Conservation (phyloP, 495 filamentous ascomycete genomes). For the Sphaerosporella brunnea region DNA sequence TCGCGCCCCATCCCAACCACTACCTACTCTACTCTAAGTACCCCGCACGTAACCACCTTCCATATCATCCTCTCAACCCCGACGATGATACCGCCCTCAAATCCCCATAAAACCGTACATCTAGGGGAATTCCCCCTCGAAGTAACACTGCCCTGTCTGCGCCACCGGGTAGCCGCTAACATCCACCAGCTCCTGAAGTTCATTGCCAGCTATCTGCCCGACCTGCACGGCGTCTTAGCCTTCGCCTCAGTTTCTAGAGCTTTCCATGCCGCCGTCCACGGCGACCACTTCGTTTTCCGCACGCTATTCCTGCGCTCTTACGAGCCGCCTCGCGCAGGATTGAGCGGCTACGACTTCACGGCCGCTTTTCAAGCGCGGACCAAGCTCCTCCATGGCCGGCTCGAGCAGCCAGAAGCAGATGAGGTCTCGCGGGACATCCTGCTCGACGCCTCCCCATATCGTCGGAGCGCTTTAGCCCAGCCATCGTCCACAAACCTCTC, state of each 20-base stretch:
- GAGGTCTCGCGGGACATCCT: neutral
- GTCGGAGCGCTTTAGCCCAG: neutral
- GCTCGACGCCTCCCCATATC: neutral
- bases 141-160: neutral
- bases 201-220: neutral
- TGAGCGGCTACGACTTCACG: neutral
- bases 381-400: neutral
- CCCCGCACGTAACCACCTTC: neutral
- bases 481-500: neutral
- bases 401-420: neutral
- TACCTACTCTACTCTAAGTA: neutral
- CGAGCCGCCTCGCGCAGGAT: neutral
- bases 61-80: neutral
- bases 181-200: neutral
- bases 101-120: too few species aligned
- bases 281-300: neutral
- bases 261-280: neutral
- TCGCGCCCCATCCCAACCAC: neutral
- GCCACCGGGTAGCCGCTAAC: neutral
- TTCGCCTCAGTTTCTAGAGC: neutral
- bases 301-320: neutral
- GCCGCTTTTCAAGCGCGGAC: neutral
- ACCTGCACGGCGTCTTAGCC: neutral
- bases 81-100: too few species aligned
- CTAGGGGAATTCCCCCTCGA: constrained; percentile 1